Evolutionary conservation across 2,329 filamentous ascomycete genomes (phyloP), one percentile per base, ranked within the genome.

Genomic region (Torrubiella hemipterigena): DNA sequence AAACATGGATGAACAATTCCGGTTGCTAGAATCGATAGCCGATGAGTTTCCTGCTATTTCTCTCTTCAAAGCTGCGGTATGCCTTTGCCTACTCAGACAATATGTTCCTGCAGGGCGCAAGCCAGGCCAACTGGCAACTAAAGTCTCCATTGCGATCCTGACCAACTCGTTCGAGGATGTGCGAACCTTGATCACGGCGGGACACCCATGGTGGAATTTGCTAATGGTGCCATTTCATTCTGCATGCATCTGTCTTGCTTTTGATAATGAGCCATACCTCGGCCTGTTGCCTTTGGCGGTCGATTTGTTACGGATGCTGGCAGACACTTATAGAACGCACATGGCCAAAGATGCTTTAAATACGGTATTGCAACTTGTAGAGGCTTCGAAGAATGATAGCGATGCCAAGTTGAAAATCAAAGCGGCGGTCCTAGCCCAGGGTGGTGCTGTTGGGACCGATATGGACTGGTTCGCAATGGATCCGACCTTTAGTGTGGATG

Each of bases 341-440:
- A 36, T 42, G 32, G 34, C 32, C 4, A 16, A 18, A 12, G 39
- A 42, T 28, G 39, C 39, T 20, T 25, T 42, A 10, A 30, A 32
- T 2, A 38, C 38, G 20, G 38, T 38, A 24, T 30, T 29, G 24
- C 25, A 31, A 17, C 12, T 35, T 9, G 17, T 35, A 5, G 9
- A 29, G 2, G 33, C 33, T 7, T 25, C 33, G 12, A 12, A 27
- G 10, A 30, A 17, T n/a, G 6, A 25, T 12, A 29, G 29, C 3
- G 25, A 31, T 2, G 29, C 20, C 7, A 35, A 29, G 29, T 25
- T 32, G 6, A 29, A 20, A 12, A 5, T 35, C 5, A 32, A 35
- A 19, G 30, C 31, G 8, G 27, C 29, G 3, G 33, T 30, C n/a
- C 25, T 35, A 9, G n/a, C 26, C 1, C 33, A 35, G n/a, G n/a